Percentiles rank a stretch among this genome's conserved stretches.
phyloP scores from a whole-genome alignment of 192 early-diverging fungal genomes.

The Chytriomyces hyalinus region DNA sequence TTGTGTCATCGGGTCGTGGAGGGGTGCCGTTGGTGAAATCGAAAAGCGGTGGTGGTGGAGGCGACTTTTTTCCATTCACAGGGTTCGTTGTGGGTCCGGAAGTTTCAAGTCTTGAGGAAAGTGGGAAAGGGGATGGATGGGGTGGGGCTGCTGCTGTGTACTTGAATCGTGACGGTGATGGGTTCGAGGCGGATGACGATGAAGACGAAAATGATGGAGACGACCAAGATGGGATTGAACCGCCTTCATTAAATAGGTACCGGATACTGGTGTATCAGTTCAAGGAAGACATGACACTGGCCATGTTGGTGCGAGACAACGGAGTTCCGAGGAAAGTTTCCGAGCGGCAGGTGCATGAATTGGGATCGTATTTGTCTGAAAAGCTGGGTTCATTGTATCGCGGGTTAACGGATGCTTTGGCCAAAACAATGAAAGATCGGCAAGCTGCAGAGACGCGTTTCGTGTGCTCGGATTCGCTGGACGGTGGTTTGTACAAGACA shows the following conservation, averaged over 20 bases:
- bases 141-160: not conserved
- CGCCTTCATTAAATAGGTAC: not conserved
- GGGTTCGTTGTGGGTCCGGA: not conserved
- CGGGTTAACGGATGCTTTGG: not conserved
- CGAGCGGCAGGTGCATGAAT: not conserved
- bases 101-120: not conserved
- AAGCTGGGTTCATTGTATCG: not conserved
- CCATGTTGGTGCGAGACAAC: not conserved
- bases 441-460: not conserved
- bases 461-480: not conserved
- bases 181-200: not conserved
- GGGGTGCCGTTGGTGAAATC: not conserved
- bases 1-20: not conserved
- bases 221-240: no score
- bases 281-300: not conserved
- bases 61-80: not conserved
- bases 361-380: not conserved
- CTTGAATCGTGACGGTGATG: not conserved
- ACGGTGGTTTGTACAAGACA: not conserved
- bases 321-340: not conserved
- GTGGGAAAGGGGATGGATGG: not conserved
- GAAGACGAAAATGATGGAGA: not conserved
- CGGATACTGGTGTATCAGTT: not conserved
- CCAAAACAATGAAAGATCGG: not conserved
- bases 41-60: not conserved